Percentiles rank a stretch among this genome's conserved stretches.
Evolutionary conservation across 148 eudicot species (phyloP).

Genomic region (Fagopyrum homotropicum): DNA sequence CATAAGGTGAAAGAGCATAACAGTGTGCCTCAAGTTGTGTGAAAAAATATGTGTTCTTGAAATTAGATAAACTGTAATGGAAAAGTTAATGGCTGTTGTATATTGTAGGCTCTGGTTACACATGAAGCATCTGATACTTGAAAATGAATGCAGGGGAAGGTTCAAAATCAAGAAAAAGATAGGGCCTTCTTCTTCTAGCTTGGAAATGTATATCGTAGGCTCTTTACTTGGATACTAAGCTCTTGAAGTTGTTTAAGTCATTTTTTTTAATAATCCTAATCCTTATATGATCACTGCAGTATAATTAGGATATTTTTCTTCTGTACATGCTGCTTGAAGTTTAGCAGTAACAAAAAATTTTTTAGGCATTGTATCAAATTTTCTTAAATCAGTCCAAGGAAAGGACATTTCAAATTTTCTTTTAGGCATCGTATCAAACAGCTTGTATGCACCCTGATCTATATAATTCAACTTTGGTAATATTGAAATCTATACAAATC

Average conservation of each 20-base stretch:
- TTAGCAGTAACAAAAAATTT: background rate
- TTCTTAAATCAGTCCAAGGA: too few species aligned
- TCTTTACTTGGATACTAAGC: too few species aligned
- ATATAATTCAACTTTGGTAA: too few species aligned
- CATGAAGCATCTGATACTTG: slow-evolving; percentile 1
- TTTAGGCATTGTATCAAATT: too few species aligned
- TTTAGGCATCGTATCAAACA: too few species aligned
- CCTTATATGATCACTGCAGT: background rate
- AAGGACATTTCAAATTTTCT: too few species aligned
- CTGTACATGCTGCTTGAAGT: background rate
- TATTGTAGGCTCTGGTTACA: background rate
- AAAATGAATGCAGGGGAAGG: slow-evolving; percentile 41
- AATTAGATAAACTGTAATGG: too few species aligned
- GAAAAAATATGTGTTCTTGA: too few species aligned
- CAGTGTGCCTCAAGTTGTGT: too few species aligned
- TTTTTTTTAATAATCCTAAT: background rate
- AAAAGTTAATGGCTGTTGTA: background rate
- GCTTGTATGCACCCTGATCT: too few species aligned
- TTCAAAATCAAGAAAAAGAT: slow-evolving; percentile 77
- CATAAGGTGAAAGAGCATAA: too few species aligned
- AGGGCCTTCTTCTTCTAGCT: slow-evolving; percentile 45
- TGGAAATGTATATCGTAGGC: slow-evolving; percentile 61
- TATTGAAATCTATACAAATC: too few species aligned
- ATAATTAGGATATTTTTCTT: background rate
- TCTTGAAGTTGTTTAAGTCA: background rate